A percentile compares a stretch with the other conserved stretches of the same genome.
Conservation (phyloP, 2,329 filamentous ascomycete genomes). For the Zasmidium angulare region DNA sequence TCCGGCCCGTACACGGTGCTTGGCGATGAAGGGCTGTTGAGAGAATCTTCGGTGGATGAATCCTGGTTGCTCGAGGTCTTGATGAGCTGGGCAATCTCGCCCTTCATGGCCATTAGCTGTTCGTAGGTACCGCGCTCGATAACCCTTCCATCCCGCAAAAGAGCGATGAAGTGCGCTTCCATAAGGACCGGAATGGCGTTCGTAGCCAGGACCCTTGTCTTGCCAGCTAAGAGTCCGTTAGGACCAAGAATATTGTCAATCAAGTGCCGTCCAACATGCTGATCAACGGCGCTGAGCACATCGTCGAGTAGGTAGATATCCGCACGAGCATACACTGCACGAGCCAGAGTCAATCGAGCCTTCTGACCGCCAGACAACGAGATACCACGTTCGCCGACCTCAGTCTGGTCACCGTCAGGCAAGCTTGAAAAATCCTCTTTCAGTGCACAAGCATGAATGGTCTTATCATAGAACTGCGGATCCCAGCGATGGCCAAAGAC, state of each 20-base stretch:
- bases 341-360: constrained; percentile 84
- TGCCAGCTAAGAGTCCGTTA: constrained; percentile 75
- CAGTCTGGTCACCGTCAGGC: constrained; percentile 92
- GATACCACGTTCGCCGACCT: constrained; percentile 95
- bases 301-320: constrained; percentile 96
- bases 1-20: constrained; percentile 49
- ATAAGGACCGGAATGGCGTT: constrained; percentile 91
- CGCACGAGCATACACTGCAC: constrained; percentile 94
- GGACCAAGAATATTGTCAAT: constrained; percentile 91
- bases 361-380: constrained; percentile 96
- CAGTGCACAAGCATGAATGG: constrained; percentile 86
- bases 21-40: constrained; percentile 22
- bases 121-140: constrained; percentile 87
- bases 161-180: constrained; percentile 83
- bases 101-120: constrained; percentile 90
- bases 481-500: constrained; percentile 95
- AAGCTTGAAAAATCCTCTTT: constrained; percentile 87
- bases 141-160: constrained; percentile 80
- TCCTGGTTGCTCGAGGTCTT: constrained; percentile 66
- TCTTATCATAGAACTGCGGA: constrained; percentile 89
- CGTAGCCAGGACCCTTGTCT: constrained; percentile 90
- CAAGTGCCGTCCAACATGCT: constrained; percentile 91
- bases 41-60: constrained; percentile 17
- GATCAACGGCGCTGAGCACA: constrained; percentile 93
- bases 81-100: constrained; percentile 80